Percentiles rank a stretch among this genome's conserved stretches.
phyloP scores from a whole-genome alignment of 2,329 filamentous ascomycete genomes.

The Albifimbria verrucaria region DNA sequence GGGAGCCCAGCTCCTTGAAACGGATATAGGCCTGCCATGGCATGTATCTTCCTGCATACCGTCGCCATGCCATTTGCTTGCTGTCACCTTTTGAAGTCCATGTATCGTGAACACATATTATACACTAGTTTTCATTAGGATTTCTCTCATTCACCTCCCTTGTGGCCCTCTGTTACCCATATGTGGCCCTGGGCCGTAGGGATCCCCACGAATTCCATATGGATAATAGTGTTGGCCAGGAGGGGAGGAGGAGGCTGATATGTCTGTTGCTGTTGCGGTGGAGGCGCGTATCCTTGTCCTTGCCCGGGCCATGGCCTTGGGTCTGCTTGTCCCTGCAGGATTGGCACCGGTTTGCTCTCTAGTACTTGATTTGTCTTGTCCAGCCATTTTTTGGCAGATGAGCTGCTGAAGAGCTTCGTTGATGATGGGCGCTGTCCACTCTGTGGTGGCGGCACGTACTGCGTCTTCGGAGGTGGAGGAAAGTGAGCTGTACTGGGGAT shows the following conservation, averaged over 20 bases:
- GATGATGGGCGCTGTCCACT: slow-evolving; percentile 9
- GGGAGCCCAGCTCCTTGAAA: no score
- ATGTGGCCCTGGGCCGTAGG: slow-evolving; percentile 5
- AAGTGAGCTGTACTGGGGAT: slow-evolving; percentile 21
- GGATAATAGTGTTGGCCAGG: not conserved
- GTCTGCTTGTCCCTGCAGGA: slow-evolving; percentile 19
- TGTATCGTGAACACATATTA: not conserved
- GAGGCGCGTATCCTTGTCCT: not conserved
- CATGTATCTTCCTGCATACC: no score
- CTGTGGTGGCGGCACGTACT: slow-evolving; percentile 21
- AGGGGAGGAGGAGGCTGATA: not conserved
- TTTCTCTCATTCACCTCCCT: not conserved
- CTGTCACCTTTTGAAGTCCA: not conserved
- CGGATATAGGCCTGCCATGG: no score
- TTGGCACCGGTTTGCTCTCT: slow-evolving; percentile 28
- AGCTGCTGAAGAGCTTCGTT: slow-evolving; percentile 26
- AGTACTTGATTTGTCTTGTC: slow-evolving; percentile 31
- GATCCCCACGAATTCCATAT: not conserved
- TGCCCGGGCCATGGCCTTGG: slow-evolving; percentile 6
- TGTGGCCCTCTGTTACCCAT: not conserved
- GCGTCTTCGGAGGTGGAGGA: slow-evolving; percentile 29
- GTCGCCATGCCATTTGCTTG: no score
- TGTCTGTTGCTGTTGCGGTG: not conserved
- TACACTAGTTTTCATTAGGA: not conserved
- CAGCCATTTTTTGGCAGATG: slow-evolving; percentile 30